Evolutionary conservation across 495 filamentous ascomycete species (phyloP), one percentile per base, ranked within the genome.

Genomic region (Evernia prunastri): DNA sequence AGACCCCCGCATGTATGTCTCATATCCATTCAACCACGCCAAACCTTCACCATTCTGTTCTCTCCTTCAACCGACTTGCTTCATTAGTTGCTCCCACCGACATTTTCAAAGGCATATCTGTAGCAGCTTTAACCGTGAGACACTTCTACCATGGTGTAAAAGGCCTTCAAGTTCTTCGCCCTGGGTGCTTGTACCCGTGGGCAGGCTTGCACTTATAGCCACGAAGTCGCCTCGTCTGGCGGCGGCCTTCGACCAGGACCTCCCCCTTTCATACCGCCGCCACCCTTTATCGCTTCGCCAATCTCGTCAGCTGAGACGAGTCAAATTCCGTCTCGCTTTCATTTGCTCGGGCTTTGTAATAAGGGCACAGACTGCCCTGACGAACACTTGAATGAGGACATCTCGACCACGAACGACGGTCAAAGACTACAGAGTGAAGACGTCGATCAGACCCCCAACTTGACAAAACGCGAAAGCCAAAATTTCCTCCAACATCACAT

Each of bases 91-190:
- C 11, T 25, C 20, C 17, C 39, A 23, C 42, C 29, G 11, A 37
- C 43, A 33, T 13, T 53, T 18, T 20, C 27, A 33, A 25, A 51
- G 2, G 11, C 31, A 23, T 33, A 25, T 20, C 35, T 43, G 39
- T 11, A 27, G n/a, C 4, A 36, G 33, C 31, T n/a, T 15, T 35
- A 20, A 36, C 27, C 20, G 12, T 53, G 13, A 31, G 1, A 3
- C 20, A 36, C 33, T 25, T 18, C 40, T 18, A 60, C 20, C 45
- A 65, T 60, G 58, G 40, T 35, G 39, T 51, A 37, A 35, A 40
- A 39, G 37, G n/a, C 43, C 6, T 67, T 61, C 45, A 63, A 39
- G 45, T 65, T 58, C 51, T 67, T 45, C 17, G 61, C 51, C 4
- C 61, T 35, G 3, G 65, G 65, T 27, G 17, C 5, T 47, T 67